These are phyloP conservation scores for Pseudopithomyces chartarum DNA, from an alignment of 2,329 filamentous ascomycete species.

Conservation along the genomic window DNA sequence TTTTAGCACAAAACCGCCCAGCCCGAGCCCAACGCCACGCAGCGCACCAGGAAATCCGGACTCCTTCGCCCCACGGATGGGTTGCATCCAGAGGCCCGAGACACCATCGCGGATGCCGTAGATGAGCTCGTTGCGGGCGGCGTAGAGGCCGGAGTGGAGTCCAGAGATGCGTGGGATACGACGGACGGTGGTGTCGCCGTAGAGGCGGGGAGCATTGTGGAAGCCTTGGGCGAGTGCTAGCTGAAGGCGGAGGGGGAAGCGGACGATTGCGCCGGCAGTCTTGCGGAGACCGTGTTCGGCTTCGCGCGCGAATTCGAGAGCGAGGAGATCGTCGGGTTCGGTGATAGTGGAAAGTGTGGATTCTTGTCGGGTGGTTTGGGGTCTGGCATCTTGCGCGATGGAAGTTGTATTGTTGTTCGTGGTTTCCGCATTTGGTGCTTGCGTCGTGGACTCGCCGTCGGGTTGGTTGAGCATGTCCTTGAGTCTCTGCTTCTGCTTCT, in stretches of 20 bases:
- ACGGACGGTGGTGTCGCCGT: slow-evolving; percentile 72
- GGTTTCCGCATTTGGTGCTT: slow-evolving; percentile 1
- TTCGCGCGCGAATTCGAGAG: slow-evolving; percentile 50
- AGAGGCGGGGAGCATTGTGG: slow-evolving; percentile 72
- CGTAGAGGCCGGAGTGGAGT: slow-evolving; percentile 64
- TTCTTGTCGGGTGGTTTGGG: slow-evolving; percentile 19
- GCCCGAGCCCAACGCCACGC: slow-evolving; percentile 63
- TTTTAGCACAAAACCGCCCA: slow-evolving; percentile 69
- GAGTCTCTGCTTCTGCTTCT: slow-evolving; percentile 32
- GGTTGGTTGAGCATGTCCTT: slow-evolving; percentile 24
- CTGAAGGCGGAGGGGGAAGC: slow-evolving; percentile 65
- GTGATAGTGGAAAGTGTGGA: slow-evolving; percentile 37
- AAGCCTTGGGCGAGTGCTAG: slow-evolving; percentile 70
- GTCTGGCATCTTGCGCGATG: slow-evolving; percentile 16
- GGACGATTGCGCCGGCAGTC: slow-evolving; percentile 58
- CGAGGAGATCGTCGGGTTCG: slow-evolving; percentile 31
- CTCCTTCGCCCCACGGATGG: slow-evolving; percentile 62
- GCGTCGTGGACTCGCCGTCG: slow-evolving; percentile 17
- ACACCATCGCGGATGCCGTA: slow-evolving; percentile 70
- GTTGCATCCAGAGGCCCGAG: slow-evolving; percentile 66
- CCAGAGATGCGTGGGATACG: slow-evolving; percentile 67
- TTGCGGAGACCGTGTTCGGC: slow-evolving; percentile 59
- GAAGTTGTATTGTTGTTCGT: slow-evolving; percentile 22
- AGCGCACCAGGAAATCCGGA: slow-evolving; percentile 60
- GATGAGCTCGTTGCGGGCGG: slow-evolving; percentile 64